phyloP scores from a whole-genome alignment of 495 filamentous ascomycete species.

The Aspergillus haitiensis region DNA sequence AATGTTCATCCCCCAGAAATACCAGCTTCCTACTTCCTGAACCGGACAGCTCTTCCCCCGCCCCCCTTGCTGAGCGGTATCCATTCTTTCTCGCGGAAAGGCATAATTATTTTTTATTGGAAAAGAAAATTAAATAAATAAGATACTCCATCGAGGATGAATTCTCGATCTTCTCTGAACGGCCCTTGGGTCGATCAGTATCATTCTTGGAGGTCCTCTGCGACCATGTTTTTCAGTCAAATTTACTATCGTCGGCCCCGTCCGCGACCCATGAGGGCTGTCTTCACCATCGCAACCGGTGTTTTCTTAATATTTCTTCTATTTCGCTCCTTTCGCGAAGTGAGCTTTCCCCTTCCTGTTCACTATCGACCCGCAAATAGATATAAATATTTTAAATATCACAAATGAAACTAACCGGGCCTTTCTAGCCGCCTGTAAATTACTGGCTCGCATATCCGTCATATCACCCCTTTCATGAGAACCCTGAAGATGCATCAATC shows the following conservation, averaged over 20 bases:
- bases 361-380: neutral
- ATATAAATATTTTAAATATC: neutral
- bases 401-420: neutral
- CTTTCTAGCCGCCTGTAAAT: conserved; percentile 28
- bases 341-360: conserved; percentile 1
- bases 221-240: conserved; percentile 31
- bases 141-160: conserved; percentile 30
- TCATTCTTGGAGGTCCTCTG: conserved; percentile 27
- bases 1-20: conserved; percentile 18
- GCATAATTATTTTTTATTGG: neutral
- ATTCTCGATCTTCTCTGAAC: conserved; percentile 29
- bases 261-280: conserved; percentile 31
- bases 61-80: conserved; percentile 12
- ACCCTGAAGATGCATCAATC: conserved; percentile 40
- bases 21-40: conserved; percentile 13
- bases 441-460: conserved; percentile 44
- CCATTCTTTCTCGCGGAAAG: neutral
- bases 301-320: conserved; percentile 29
- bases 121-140: neutral
- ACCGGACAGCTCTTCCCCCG: conserved; percentile 8
- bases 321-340: conserved; percentile 25
- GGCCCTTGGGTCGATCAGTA: conserved; percentile 33
- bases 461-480: conserved; percentile 33
- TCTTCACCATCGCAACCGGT: conserved; percentile 28
- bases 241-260: conserved; percentile 35